Percentiles rank a stretch among this genome's conserved stretches.
Evolutionary conservation across 768 basidiomycete species (phyloP).

Genomic region (Boletus reticuloceps): DNA sequence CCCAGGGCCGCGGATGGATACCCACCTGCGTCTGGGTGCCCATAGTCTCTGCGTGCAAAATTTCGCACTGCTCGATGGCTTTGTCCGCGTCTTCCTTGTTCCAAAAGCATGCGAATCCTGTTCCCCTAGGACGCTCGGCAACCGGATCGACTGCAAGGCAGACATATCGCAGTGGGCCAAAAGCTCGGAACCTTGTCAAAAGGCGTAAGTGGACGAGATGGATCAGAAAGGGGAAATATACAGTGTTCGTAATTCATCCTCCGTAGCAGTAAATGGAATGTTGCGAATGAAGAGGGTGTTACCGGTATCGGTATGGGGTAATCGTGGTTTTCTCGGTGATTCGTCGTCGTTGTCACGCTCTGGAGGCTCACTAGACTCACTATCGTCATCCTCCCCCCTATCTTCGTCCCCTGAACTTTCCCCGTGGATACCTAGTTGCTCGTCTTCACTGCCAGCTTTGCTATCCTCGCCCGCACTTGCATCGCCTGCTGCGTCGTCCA

Average conservation of each 20-base stretch:
- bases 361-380: constrained; percentile 17
- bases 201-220: not conserved
- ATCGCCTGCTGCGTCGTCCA: constrained; percentile 28
- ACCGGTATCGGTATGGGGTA: constrained; percentile 83
- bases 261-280: constrained; percentile 86
- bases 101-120: constrained; percentile 98
- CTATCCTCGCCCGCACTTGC: constrained; percentile 21
- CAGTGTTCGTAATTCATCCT: constrained; percentile 87
- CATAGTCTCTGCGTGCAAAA: constrained; percentile 62
- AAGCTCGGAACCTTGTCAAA: constrained; percentile 67
- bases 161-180: constrained; percentile 91
- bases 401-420: constrained; percentile 28
- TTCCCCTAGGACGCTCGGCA: constrained; percentile 87
- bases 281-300: constrained; percentile 95
- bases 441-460: constrained; percentile 39
- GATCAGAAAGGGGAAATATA: constrained; percentile 37
- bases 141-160: constrained; percentile 82
- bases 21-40: constrained; percentile 36
- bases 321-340: constrained; percentile 55
- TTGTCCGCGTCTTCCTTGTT: constrained; percentile 86
- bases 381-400: constrained; percentile 23
- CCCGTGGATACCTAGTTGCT: constrained; percentile 45
- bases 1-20: constrained; percentile 18
- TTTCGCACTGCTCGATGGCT: constrained; percentile 77
- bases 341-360: constrained; percentile 29